phyloP scores from a whole-genome alignment of 768 basidiomycete genomes.

The Phallus indusiatus region DNA sequence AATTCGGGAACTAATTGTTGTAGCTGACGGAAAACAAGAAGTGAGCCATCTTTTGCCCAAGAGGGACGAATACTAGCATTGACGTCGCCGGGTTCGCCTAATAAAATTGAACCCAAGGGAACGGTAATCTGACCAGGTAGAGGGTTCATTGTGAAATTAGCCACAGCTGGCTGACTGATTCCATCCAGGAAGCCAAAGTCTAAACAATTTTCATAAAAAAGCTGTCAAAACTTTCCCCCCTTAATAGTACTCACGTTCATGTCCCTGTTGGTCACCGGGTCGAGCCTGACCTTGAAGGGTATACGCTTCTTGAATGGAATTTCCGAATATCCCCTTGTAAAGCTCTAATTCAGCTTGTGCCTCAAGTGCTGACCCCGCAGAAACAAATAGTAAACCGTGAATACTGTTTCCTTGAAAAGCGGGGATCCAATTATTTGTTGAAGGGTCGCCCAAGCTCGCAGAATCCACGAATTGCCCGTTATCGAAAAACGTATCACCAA shows the following conservation, averaged over 20 bases:
- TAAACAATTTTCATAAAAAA: not conserved
- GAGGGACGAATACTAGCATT: conserved; percentile 19
- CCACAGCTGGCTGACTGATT: conserved; percentile 22
- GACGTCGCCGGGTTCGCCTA: conserved; percentile 14
- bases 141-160: conserved; percentile 21
- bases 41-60: conserved; percentile 23
- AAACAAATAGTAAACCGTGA: conserved; percentile 41
- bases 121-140: conserved; percentile 19
- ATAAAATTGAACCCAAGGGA: conserved; percentile 20
- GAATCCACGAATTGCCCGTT: conserved; percentile 35
- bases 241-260: conserved; percentile 17
- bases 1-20: conserved; percentile 28
- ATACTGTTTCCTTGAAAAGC: conserved; percentile 34
- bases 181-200: conserved; percentile 23
- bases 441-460: conserved; percentile 28
- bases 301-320: conserved; percentile 31
- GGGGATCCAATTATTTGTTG: conserved; percentile 34
- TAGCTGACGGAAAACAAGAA: conserved; percentile 24
- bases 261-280: conserved; percentile 18
- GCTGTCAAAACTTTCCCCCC: too few species aligned
- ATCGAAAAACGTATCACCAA: conserved; percentile 30
- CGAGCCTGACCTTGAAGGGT: conserved; percentile 27
- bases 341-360: conserved; percentile 17
- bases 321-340: conserved; percentile 27
- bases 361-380: conserved; percentile 33